These are phyloP conservation scores for Ceratobasidium sp. DNA, from an alignment of 1,284 basidiomycete genomes.

Conservation along the genomic window DNA sequence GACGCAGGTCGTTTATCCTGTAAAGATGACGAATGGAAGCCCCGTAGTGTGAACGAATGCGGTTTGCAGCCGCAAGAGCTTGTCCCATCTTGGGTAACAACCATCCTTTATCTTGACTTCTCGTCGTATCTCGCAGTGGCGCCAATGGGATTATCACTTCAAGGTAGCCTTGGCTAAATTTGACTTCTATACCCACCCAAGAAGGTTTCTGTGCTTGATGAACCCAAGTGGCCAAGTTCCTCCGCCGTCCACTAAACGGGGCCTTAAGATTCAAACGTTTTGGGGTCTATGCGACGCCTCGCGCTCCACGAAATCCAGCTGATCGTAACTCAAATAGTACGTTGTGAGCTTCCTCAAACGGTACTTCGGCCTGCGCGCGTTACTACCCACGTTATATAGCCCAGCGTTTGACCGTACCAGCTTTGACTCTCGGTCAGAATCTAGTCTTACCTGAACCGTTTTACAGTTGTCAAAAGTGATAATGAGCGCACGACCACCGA, in stretches of 20 bases:
- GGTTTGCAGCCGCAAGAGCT: not conserved
- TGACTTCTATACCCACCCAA: not conserved
- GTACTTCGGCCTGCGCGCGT: too few species aligned
- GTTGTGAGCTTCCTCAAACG: too few species aligned
- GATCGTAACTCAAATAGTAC: too few species aligned
- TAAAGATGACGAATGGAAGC: not conserved
- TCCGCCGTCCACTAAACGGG: not conserved
- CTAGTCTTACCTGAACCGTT: not conserved
- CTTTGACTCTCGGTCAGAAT: not conserved
- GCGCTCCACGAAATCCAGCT: too few species aligned
- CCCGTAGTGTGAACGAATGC: not conserved
- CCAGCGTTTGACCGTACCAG: too few species aligned
- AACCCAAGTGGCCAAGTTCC: not conserved
- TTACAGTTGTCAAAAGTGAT: not conserved
- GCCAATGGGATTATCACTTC: not conserved
- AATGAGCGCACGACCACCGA: slow-evolving; percentile 13
- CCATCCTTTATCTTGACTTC: not conserved
- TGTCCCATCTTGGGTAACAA: not conserved
- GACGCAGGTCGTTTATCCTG: not conserved
- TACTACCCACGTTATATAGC: too few species aligned
- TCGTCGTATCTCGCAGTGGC: not conserved
- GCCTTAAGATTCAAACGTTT: too few species aligned
- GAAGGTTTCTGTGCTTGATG: not conserved
- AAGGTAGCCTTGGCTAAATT: not conserved
- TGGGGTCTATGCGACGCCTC: too few species aligned